phyloP scores from a whole-genome alignment of 139 green algal species.

The Pseudopediastrum boryanum region DNA sequence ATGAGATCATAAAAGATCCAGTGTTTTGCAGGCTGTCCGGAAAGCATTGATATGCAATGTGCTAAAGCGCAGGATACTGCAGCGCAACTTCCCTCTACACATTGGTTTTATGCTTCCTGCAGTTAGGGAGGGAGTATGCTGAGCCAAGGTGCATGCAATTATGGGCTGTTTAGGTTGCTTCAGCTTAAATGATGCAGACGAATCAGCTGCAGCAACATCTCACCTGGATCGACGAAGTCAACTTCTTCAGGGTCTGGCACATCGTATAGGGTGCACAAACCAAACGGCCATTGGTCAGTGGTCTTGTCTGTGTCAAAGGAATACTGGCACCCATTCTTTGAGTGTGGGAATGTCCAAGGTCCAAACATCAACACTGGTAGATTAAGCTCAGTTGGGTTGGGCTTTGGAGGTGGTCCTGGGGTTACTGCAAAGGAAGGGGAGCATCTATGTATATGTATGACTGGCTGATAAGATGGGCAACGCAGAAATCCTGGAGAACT shows the following conservation, averaged over 20 bases:
- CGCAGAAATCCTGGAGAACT: neutral
- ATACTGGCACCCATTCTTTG: conserved; percentile 30
- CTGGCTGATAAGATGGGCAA: neutral
- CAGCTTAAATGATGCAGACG: neutral
- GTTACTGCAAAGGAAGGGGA: conserved; percentile 3
- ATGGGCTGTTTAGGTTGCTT: neutral
- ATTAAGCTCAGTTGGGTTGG: neutral
- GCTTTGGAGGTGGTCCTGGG: neutral
- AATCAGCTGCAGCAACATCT: neutral
- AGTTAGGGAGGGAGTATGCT: neutral
- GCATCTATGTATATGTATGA: neutral
- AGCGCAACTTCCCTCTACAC: neutral
- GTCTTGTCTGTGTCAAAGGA: conserved; percentile 9
- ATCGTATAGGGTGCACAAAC: conserved; percentile 13
- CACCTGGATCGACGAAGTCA: neutral
- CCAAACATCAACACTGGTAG: conserved; percentile 16
- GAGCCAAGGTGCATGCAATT: neutral
- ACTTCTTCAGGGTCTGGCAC: neutral
- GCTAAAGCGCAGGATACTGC: neutral
- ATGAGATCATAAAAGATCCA: conserved; percentile 4
- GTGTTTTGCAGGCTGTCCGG: neutral
- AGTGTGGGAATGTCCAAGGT: conserved; percentile 20
- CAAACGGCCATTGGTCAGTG: conserved; percentile 28
- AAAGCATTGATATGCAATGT: neutral
- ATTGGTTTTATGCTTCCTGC: neutral